Evolutionary conservation across 805 yeast genomes (phyloP).

Genomic region (Ogataea nitratoaversa): DNA sequence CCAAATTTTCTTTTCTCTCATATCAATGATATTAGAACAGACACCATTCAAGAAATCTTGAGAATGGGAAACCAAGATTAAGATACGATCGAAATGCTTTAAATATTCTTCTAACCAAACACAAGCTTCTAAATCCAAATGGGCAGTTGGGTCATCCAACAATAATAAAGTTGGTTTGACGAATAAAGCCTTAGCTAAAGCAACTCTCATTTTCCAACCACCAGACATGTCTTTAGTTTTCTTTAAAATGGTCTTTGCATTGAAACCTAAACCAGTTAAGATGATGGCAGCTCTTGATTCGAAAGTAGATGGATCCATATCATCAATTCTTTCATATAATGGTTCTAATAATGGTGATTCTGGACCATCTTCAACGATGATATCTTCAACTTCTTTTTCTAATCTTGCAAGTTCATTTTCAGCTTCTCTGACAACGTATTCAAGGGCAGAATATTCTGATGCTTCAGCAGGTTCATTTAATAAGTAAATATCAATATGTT

Average conservation of each 20-base stretch:
- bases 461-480: slow-evolving; percentile 98
- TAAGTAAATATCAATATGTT: slow-evolving; percentile 82
- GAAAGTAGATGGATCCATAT: slow-evolving; percentile 92
- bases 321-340: slow-evolving; percentile 91
- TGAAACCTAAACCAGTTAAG: slow-evolving; percentile 96
- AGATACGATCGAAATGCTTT: slow-evolving; percentile 88
- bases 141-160: slow-evolving; percentile 99
- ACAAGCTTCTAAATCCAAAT: slow-evolving; percentile 98
- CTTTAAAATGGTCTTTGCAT: slow-evolving; percentile 78
- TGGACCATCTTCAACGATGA: slow-evolving; percentile 89
- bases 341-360: slow-evolving; percentile 83
- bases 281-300: slow-evolving; percentile 96
- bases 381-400: slow-evolving; percentile 87
- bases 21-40: slow-evolving; percentile 96
- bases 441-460: slow-evolving; percentile 85
- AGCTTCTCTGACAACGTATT: slow-evolving; percentile 96
- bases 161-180: slow-evolving; percentile 94
- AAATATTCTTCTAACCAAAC: slow-evolving; percentile 99
- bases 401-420: slow-evolving; percentile 85
- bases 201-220: slow-evolving; percentile 99
- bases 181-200: slow-evolving; percentile 94
- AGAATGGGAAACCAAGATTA: slow-evolving; percentile 94
- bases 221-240: slow-evolving; percentile 99
- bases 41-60: slow-evolving; percentile 99
- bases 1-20: slow-evolving; percentile 75